Evolutionary conservation across 1,284 basidiomycete genomes (phyloP).

Genomic region (Pseudozyma hubeiensis): DNA sequence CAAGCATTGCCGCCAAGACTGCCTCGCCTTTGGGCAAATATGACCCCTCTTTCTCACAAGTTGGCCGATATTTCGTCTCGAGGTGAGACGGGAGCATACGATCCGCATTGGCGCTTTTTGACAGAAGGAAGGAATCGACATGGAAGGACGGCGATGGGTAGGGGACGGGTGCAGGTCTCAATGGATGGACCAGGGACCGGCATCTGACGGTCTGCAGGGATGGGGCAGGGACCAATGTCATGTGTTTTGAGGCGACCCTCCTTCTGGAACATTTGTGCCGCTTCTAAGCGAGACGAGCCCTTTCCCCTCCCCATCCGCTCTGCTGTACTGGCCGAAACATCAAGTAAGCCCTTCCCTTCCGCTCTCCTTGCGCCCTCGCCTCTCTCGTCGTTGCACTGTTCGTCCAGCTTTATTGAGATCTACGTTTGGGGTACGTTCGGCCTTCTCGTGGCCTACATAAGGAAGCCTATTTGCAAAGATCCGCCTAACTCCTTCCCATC

Average conservation of each 20-base stretch:
- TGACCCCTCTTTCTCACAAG: background rate
- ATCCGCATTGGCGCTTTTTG: no score
- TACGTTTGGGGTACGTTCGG: no score
- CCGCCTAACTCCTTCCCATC: conserved; percentile 2
- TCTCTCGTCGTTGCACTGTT: background rate
- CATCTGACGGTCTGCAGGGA: conserved; percentile 22
- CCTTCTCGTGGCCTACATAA: conserved; percentile 15
- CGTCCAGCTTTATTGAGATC: background rate
- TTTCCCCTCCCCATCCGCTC: background rate
- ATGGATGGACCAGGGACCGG: conserved; percentile 9
- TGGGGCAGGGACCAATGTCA: conserved; percentile 26
- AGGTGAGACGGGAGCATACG: no score
- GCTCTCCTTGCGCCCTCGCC: background rate
- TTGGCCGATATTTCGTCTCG: no score
- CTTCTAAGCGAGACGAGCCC: conserved; percentile 3
- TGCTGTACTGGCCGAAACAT: conserved; percentile 16
- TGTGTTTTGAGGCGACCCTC: conserved; percentile 29
- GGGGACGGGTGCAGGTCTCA: no score
- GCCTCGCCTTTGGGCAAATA: no score
- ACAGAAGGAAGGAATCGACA: no score
- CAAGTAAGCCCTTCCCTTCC: conserved; percentile 4
- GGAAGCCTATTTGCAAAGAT: conserved; percentile 2
- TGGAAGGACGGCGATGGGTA: no score
- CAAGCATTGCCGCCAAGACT: conserved; percentile 6
- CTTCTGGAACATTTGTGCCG: conserved; percentile 3